A percentile compares a stretch with the other conserved stretches of the same genome.
Conservation (phyloP, 176 grass and related monocot species). For the Oryza punctata region DNA sequence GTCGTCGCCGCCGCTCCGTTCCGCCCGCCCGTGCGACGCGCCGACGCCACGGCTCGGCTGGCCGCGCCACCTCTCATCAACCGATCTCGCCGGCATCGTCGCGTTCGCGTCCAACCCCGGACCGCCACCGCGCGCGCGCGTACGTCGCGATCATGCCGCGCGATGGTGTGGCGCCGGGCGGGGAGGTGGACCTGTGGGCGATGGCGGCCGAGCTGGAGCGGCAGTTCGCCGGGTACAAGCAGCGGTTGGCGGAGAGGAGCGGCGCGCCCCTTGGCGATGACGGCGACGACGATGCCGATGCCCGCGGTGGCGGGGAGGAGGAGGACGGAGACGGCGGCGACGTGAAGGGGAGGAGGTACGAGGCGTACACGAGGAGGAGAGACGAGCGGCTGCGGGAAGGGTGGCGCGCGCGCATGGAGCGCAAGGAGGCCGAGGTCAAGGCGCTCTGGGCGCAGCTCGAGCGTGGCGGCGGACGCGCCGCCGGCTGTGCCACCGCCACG, state of each 20-base stretch:
- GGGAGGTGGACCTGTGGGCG: conserved; percentile 53
- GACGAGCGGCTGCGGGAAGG: conserved; percentile 61
- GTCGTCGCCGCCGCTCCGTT: neutral
- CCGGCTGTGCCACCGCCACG: neutral
- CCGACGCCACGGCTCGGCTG: no score
- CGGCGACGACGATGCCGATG: neutral
- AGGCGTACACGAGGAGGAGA: conserved; percentile 62
- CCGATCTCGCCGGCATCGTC: neutral
- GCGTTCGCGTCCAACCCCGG: no score
- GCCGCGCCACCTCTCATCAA: no score
- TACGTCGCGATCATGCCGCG: conserved; percentile 25
- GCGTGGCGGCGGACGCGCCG: conserved; percentile 7
- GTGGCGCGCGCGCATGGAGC: conserved; percentile 57
- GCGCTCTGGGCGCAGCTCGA: conserved; percentile 67
- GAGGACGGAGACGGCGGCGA: neutral
- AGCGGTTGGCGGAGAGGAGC: conserved; percentile 34
- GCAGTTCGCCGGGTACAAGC: conserved; percentile 73
- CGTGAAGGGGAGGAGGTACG: conserved; percentile 50
- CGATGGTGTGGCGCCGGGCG: neutral
- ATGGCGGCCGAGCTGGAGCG: conserved; percentile 72
- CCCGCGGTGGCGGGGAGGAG: neutral
- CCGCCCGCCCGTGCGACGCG: neutral
- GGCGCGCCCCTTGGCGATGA: neutral
- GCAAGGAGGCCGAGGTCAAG: conserved; percentile 68
- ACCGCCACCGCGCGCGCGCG: no score